These are phyloP conservation scores for Geotrichum aggregatum DNA, from an alignment of 1,139 yeast species.

Conservation along the genomic window DNA sequence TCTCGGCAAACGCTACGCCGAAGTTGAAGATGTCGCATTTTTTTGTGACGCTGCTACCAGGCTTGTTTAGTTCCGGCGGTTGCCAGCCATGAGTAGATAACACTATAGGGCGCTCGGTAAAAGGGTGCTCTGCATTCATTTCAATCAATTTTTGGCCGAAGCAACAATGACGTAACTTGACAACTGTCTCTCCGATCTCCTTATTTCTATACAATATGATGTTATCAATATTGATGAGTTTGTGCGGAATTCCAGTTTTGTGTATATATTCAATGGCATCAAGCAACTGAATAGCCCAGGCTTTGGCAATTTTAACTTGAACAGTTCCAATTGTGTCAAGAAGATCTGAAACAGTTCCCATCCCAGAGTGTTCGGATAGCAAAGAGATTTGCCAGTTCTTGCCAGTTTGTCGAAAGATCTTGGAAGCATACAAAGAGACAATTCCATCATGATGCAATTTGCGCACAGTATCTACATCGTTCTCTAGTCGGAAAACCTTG, in stretches of 20 bases:
- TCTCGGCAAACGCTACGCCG: slow-evolving; percentile 71
- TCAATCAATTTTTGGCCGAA: slow-evolving; percentile 64
- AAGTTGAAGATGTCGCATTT: slow-evolving; percentile 92
- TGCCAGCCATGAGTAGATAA: slow-evolving; percentile 48
- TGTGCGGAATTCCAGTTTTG: slow-evolving; percentile 74
- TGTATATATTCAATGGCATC: slow-evolving; percentile 84
- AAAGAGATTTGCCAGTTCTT: slow-evolving; percentile 65
- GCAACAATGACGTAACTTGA: slow-evolving; percentile 64
- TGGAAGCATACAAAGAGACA: slow-evolving; percentile 62
- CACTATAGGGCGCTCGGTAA: slow-evolving; percentile 36
- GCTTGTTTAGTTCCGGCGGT: slow-evolving; percentile 65
- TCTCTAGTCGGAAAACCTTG: slow-evolving; percentile 65
- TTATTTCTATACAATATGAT: slow-evolving; percentile 50
- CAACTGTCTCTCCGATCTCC: slow-evolving; percentile 52
- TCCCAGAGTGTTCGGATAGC: slow-evolving; percentile 59
- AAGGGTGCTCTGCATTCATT: slow-evolving; percentile 46
- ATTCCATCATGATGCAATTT: slow-evolving; percentile 62
- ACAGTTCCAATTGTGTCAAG: slow-evolving; percentile 66
- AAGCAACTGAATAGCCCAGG: slow-evolving; percentile 81
- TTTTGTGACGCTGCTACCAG: slow-evolving; percentile 43
- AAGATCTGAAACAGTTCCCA: slow-evolving; percentile 60
- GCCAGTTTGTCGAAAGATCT: slow-evolving; percentile 41
- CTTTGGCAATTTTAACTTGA: slow-evolving; percentile 69
- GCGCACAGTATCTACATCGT: slow-evolving; percentile 60
- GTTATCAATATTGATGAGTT: slow-evolving; percentile 59